These are phyloP conservation scores for Cinnamomum chago DNA, from an alignment of 164 flowering plant species.

Conservation along the genomic window DNA sequence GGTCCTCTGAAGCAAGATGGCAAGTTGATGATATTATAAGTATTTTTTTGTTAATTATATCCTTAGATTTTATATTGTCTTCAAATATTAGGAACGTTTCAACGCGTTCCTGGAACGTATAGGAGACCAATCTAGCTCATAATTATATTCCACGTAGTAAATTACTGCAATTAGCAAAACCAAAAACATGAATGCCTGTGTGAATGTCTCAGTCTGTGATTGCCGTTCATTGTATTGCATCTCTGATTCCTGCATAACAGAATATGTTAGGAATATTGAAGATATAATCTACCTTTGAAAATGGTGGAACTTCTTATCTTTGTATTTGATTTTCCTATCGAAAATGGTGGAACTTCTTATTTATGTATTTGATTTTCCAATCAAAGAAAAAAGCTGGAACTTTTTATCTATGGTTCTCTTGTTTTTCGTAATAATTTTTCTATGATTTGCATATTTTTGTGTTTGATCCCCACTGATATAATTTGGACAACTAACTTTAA, in stretches of 20 bases:
- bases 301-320: no score
- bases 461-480: background rate
- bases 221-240: background rate
- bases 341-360: no score
- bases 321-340: no score
- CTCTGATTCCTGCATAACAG: background rate
- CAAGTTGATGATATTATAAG: no score
- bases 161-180: background rate
- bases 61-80: background rate
- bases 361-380: no score
- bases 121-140: background rate
- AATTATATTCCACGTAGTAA: no score
- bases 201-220: background rate
- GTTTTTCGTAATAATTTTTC: background rate
- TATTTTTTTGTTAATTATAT: no score
- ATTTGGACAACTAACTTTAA: slow-evolving; percentile 1
- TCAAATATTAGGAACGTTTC: no score
- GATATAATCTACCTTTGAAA: background rate
- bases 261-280: background rate
- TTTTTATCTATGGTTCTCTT: background rate
- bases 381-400: no score
- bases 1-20: background rate
- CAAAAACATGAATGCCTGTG: background rate
- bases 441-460: background rate
- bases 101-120: no score